A percentile compares a stretch with the other conserved stretches of the same genome.
Conservation (phyloP, 1,284 basidiomycete species). For the Trametes sp. region DNA sequence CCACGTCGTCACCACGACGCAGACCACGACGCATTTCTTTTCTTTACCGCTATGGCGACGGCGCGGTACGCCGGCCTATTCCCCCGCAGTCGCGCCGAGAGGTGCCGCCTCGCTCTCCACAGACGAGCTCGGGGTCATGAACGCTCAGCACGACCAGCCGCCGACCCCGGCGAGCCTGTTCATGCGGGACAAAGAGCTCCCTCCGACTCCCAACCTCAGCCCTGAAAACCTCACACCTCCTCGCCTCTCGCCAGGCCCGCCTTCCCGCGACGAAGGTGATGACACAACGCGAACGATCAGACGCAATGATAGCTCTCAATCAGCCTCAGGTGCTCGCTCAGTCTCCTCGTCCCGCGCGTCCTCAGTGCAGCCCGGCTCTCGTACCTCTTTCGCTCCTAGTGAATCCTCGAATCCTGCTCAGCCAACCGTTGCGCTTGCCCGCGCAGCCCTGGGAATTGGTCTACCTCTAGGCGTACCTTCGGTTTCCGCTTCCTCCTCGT, state of each 20-base stretch:
- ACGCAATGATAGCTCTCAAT: slow-evolving; percentile 17
- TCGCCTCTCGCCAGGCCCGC: slow-evolving; percentile 19
- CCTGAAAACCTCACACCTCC: slow-evolving; percentile 28
- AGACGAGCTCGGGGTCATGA: slow-evolving; percentile 42
- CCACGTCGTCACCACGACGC: slow-evolving; percentile 56
- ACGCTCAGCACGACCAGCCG: slow-evolving; percentile 21
- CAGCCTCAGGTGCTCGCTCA: slow-evolving; percentile 19
- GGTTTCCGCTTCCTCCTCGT: slow-evolving; percentile 49
- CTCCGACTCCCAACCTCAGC: slow-evolving; percentile 60
- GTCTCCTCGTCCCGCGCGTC: slow-evolving; percentile 31
- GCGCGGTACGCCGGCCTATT: slow-evolving; percentile 40
- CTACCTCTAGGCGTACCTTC: slow-evolving; percentile 59
- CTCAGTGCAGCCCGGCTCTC: slow-evolving; percentile 28
- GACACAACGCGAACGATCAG: slow-evolving; percentile 12
- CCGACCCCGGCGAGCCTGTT: slow-evolving; percentile 37
- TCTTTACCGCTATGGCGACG: slow-evolving; percentile 71
- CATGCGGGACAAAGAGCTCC: slow-evolving; percentile 68
- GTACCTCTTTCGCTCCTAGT: slow-evolving; percentile 33
- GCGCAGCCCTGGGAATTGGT: slow-evolving; percentile 65
- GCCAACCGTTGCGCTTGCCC: slow-evolving; percentile 58
- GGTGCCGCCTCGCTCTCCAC: slow-evolving; percentile 31
- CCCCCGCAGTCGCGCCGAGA: slow-evolving; percentile 37
- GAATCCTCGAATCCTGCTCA: slow-evolving; percentile 35
- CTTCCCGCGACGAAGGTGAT: slow-evolving; percentile 17
- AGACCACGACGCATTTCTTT: slow-evolving; percentile 66